A percentile compares a stretch with the other conserved stretches of the same genome.
phyloP scores from a whole-genome alignment of 2,329 filamentous ascomycete species.

The Colletotrichum liaoningense region DNA sequence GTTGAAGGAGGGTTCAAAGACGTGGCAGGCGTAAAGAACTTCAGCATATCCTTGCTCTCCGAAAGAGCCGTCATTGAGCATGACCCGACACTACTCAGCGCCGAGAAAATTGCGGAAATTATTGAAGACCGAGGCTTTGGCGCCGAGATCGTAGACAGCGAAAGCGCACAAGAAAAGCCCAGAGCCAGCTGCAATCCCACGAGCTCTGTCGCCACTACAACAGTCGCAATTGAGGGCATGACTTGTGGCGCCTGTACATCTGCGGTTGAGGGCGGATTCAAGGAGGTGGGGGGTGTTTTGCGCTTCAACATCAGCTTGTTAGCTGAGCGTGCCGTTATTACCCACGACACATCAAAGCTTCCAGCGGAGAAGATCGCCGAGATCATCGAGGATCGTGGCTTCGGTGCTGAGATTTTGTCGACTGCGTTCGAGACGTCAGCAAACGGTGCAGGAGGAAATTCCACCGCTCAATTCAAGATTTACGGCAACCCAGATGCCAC shows the following conservation, averaged over 20 bases:
- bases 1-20: constrained; percentile 84
- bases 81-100: constrained; percentile 67
- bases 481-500: constrained; percentile 82
- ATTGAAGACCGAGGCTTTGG: constrained; percentile 83
- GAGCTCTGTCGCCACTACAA: constrained; percentile 75
- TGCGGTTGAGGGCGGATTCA: constrained; percentile 86
- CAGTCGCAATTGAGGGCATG: constrained; percentile 94
- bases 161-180: constrained; percentile 44
- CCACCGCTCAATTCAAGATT: constrained; percentile 82
- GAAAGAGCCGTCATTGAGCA: constrained; percentile 90
- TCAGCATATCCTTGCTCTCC: constrained; percentile 86
- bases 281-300: constrained; percentile 78
- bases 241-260: constrained; percentile 97
- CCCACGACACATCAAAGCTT: constrained; percentile 81
- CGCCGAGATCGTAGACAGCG: constrained; percentile 76
- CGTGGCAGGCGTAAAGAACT: constrained; percentile 77
- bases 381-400: constrained; percentile 89
- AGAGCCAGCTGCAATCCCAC: constrained; percentile 43
- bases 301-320: constrained; percentile 96
- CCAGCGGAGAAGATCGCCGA: constrained; percentile 80
- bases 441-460: constrained; percentile 53
- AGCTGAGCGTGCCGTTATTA: constrained; percentile 89
- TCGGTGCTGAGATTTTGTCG: constrained; percentile 86
- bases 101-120: constrained; percentile 66
- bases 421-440: constrained; percentile 70